A percentile compares a stretch with the other conserved stretches of the same genome.
Conservation (phyloP, 1,284 basidiomycete genomes). For the Paramarasmius palmivorus region DNA sequence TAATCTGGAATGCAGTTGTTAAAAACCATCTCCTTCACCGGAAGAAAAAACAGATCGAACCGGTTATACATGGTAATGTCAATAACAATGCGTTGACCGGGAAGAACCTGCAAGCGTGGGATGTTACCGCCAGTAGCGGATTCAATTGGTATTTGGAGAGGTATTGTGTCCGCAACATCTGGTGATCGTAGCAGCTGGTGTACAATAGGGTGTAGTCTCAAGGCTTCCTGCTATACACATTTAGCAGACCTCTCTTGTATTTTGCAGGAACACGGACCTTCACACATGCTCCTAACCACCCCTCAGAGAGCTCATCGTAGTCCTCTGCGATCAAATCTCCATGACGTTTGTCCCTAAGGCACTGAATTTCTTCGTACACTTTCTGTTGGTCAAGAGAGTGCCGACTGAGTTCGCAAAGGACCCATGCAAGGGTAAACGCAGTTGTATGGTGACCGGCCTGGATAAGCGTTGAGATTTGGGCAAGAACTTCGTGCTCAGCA, state of each 20-base stretch:
- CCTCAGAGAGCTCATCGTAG: conserved; percentile 15
- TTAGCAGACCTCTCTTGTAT: background rate
- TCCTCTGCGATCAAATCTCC: background rate
- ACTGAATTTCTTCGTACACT: conserved; percentile 20
- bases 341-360: conserved; percentile 5
- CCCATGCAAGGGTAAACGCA: conserved; percentile 21
- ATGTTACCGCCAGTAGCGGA: background rate
- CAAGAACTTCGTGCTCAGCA: conserved; percentile 24
- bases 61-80: conserved; percentile 1
- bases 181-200: background rate
- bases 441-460: conserved; percentile 27
- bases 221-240: background rate
- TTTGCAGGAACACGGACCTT: conserved; percentile 10
- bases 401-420: conserved; percentile 25
- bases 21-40: too few relatives aligned
- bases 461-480: conserved; percentile 22
- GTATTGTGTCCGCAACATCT: background rate
- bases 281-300: conserved; percentile 12
- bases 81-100: background rate
- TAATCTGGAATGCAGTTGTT: too few relatives aligned
- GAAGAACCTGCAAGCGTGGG: background rate
- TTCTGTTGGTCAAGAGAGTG: conserved; percentile 22
- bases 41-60: background rate
- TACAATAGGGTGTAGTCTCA: background rate
- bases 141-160: background rate